Evolutionary conservation across 768 basidiomycete genomes (phyloP), one percentile per base, ranked within the genome.

Genomic region (Rossbeevera mucosa): DNA sequence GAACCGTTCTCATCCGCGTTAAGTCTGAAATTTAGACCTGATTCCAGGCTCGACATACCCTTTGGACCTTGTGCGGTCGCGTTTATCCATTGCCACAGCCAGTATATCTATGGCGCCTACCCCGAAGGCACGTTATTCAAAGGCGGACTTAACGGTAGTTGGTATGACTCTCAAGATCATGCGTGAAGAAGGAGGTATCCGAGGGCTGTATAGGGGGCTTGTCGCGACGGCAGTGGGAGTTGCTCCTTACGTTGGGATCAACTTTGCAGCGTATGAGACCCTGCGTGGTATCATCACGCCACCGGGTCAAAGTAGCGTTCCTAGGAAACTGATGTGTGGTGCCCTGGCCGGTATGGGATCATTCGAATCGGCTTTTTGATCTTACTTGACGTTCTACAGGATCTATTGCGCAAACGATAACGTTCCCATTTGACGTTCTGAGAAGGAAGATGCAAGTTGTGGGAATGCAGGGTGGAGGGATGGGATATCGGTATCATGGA

Each of bases 361-460:
- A 25, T 48, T 50, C 11, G 43, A 48, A 47, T 25, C 33, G 20
- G 28, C 22, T 58, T 47, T 26, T n/a, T 20, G 44, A 20, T 38
- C 9, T 31, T 49, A 22, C 49, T 56, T n/a, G 59, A 46, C 5
- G 22, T 22, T 21, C 50, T 22, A 25, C 71, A 81, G 91, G 91
- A n/a, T 83, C 86, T 22, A 86, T 95, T 58, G 94, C 93, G 12
- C 92, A 97, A 69, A 91, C 93, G 46, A 70, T 97, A 60, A 97
- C 94, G 5, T 97, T 95, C 67, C 95, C 95, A 8, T 91, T 96
- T 62, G 95, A 99, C 67, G 91, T 98, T 5, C 70, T 98, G 53
- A 79, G 95, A 44, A 80, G 95, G 55, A 95, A 97, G 76, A 93
- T 98, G 87, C 95, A 98, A 68, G 90, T 95, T 53, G 79, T 83